Conservation (phyloP, 768 basidiomycete species). For the Boletus edulis region DNA sequence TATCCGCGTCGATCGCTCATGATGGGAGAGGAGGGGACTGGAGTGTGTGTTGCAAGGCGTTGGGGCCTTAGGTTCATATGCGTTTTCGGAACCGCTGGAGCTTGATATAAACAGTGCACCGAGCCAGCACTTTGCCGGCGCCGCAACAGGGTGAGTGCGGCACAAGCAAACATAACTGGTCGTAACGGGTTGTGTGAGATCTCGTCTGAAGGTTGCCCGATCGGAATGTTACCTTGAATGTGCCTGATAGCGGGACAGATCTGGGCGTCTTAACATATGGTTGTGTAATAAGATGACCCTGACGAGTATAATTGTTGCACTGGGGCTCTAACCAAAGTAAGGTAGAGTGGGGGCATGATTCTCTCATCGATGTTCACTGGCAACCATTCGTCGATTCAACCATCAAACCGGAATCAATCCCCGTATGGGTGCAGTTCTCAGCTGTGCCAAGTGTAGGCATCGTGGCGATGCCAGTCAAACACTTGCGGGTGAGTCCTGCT, state of each 20-base stretch:
- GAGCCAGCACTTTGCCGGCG: slow-evolving; percentile 32
- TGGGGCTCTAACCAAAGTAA: slow-evolving; percentile 32
- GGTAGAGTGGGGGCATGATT: slow-evolving; percentile 15
- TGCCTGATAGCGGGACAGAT: slow-evolving; percentile 34
- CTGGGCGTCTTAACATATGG: slow-evolving; percentile 14
- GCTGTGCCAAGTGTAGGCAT: slow-evolving; percentile 1
- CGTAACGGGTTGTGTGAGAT: slow-evolving; percentile 31
- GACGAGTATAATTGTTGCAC: slow-evolving; percentile 18
- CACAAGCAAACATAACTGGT: slow-evolving; percentile 28
- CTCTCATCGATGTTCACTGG: slow-evolving; percentile 19
- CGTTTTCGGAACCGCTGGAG: slow-evolving; percentile 31
- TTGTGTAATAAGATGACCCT: slow-evolving; percentile 24
- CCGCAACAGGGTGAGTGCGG: slow-evolving; percentile 30
- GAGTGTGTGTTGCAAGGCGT: slow-evolving; percentile 5
- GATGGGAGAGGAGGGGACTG: slow-evolving; percentile 8
- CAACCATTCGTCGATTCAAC: slow-evolving; percentile 16
- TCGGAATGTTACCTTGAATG: slow-evolving; percentile 22
- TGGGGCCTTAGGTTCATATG: slow-evolving; percentile 31
- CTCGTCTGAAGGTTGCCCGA: slow-evolving; percentile 24
- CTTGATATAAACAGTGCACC: slow-evolving; percentile 25
- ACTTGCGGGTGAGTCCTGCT: slow-evolving; percentile 10
- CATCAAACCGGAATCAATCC: slow-evolving; percentile 19
- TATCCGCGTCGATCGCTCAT: slow-evolving; percentile 34
- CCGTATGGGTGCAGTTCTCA: slow-evolving; percentile 19
- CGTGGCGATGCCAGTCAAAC: slow-evolving; percentile 26